Evolutionary conservation across 306 rosid genomes (phyloP).

Genomic region (Alnus rubra): DNA sequence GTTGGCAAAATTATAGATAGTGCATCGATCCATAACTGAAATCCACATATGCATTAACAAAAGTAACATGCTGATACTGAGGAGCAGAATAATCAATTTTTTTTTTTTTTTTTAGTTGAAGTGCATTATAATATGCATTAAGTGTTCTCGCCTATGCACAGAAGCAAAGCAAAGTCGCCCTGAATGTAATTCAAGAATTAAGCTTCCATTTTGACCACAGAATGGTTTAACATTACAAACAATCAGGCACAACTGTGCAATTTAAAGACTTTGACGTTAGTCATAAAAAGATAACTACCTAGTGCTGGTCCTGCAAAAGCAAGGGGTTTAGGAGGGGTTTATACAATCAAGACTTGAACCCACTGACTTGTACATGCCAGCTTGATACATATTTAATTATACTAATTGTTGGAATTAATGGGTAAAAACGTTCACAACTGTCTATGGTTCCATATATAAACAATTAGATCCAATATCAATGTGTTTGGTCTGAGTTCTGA

Average conservation of each 20-base stretch:
- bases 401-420: not conserved
- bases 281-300: not conserved
- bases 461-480: not conserved
- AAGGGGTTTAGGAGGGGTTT: not conserved
- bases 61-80: not conserved
- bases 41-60: not conserved
- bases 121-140: not conserved
- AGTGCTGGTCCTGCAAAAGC: not conserved
- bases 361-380: not conserved
- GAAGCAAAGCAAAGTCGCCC: not conserved
- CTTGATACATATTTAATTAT: not conserved
- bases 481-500: not conserved
- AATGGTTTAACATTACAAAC: not conserved
- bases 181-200: not conserved
- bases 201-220: not conserved
- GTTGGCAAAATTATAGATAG: constrained; percentile 1
- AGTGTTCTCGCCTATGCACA: not conserved
- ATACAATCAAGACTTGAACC: not conserved
- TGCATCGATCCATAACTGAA: not conserved
- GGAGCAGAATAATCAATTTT: not conserved
- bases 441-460: not conserved
- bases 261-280: not conserved
- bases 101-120: not conserved
- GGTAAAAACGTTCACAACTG: not conserved
- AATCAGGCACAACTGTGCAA: not conserved